Evolutionary conservation across 2,329 filamentous ascomycete species (phyloP).

Genomic region (Diplodia corticola): DNA sequence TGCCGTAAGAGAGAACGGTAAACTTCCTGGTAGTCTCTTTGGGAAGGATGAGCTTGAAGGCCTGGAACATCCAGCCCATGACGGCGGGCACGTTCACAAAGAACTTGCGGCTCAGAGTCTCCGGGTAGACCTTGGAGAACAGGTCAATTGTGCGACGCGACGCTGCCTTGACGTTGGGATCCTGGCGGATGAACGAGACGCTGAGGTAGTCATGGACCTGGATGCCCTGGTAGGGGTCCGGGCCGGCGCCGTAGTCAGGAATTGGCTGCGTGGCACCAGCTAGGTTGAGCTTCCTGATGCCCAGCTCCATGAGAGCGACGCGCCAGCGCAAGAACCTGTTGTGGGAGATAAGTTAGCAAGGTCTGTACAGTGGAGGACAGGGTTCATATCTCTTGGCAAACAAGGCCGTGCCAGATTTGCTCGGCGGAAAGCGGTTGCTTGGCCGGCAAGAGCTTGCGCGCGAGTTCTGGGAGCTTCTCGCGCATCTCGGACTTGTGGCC

Average conservation of each 20-base stretch:
- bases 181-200: conserved; percentile 82
- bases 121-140: conserved; percentile 82
- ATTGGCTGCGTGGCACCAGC: conserved; percentile 67
- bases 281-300: conserved; percentile 72
- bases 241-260: conserved; percentile 63
- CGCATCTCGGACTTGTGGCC: not conserved
- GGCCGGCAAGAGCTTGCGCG: not conserved
- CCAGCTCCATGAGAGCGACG: conserved; percentile 85
- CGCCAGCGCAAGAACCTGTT: conserved; percentile 85
- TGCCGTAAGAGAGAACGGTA: conserved; percentile 58
- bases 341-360: not conserved
- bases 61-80: conserved; percentile 73
- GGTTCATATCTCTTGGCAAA: not conserved
- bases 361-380: not conserved
- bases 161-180: conserved; percentile 72
- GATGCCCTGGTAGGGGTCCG: conserved; percentile 84
- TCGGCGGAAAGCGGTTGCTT: not conserved
- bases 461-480: not conserved
- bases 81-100: conserved; percentile 90
- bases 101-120: conserved; percentile 87
- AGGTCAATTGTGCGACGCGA: conserved; percentile 78
- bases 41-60: conserved; percentile 48
- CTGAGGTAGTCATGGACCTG: conserved; percentile 93
- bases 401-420: not conserved
- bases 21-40: conserved; percentile 54